Base-by-base conservation (phyloP, 257 asterid genomes). In the Plectranthus barbatus region DNA sequence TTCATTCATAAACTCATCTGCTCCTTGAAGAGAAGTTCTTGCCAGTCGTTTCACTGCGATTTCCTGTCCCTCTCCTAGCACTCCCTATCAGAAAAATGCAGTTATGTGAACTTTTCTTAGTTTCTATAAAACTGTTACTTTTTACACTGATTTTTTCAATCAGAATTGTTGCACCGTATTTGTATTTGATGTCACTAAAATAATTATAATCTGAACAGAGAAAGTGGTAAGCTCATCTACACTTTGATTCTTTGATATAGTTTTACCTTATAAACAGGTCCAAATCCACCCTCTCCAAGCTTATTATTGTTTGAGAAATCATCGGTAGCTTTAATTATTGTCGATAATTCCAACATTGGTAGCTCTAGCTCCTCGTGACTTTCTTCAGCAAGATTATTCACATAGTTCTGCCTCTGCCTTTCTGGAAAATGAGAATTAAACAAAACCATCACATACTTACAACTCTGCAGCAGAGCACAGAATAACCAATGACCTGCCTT, bases 241-340 rank as follows among this genome's bases (percentile, higher is more conserved):
- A n/a, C 31, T 26, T 1, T 1, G 31, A 26, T 2, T 26, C 31
- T 26, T 26, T 13, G 14, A 12, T 29, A 14, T 9, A 14, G 60
- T 9, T 20, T 37, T 54, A 73, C 78, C 78, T 76, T 76, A 52
- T 71, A 71, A 21, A 66, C 74, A 15, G 77, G 74, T 40, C 77
- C 74, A 36, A 69, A 76, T 14, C 76, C 80, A 34, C 73, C 80
- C 60, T 75, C 77, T 18, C 77, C 74, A 18, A 75, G 72, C 60
- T 69, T 69, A 9, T 70, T 60, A 24, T 23, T 10, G 19, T 15
- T 11, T 34, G 74, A 67, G 49, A 75, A 75, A 29, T 70, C 29
- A 41, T 29, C 13, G 2, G 76, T 74, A 36, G 75, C 76, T 49
- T 64, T 52, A 17, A 14, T 9, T 33, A 72, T 33, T 3, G 50